phyloP scores from a whole-genome alignment of 768 basidiomycete genomes.

The Roridomyces roridus region DNA sequence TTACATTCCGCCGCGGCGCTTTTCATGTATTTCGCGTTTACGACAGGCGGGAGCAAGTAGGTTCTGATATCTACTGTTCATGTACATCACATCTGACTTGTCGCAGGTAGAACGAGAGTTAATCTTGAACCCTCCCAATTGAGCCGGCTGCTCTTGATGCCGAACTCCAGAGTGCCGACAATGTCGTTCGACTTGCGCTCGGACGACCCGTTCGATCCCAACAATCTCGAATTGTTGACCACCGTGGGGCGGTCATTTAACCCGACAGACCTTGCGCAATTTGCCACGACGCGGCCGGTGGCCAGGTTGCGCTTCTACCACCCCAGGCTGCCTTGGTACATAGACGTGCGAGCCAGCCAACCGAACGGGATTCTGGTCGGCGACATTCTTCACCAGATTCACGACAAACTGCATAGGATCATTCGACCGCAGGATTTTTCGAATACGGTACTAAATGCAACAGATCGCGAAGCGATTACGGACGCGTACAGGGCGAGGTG shows the following conservation, averaged over 20 bases:
- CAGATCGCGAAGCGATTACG: slow-evolving; percentile 50
- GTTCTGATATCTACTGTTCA: neutral
- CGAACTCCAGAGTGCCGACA: slow-evolving; percentile 10
- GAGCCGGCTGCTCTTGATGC: slow-evolving; percentile 19
- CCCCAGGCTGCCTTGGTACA: slow-evolving; percentile 67
- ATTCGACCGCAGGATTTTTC: slow-evolving; percentile 62
- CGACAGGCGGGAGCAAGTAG: neutral
- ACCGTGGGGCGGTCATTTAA: slow-evolving; percentile 47
- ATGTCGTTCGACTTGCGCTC: slow-evolving; percentile 51
- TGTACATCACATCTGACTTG: neutral
- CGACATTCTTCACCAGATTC: slow-evolving; percentile 59
- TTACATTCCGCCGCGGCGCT: slow-evolving; percentile 18
- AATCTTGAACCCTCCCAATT: slow-evolving; percentile 18
- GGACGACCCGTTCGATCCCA: slow-evolving; percentile 33
- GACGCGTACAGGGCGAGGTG: slow-evolving; percentile 54
- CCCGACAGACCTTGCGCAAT: slow-evolving; percentile 57
- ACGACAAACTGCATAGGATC: slow-evolving; percentile 44
- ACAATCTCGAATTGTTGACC: slow-evolving; percentile 49
- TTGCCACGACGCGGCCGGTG: slow-evolving; percentile 56
- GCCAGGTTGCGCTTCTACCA: slow-evolving; percentile 62
- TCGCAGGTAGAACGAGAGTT: slow-evolving; percentile 3
- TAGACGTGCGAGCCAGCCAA: slow-evolving; percentile 56
- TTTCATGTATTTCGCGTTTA: neutral
- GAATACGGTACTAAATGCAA: slow-evolving; percentile 58
- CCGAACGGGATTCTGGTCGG: slow-evolving; percentile 63